phyloP scores from a whole-genome alignment of 1,139 yeast species.

The Kazachstania sp. region DNA sequence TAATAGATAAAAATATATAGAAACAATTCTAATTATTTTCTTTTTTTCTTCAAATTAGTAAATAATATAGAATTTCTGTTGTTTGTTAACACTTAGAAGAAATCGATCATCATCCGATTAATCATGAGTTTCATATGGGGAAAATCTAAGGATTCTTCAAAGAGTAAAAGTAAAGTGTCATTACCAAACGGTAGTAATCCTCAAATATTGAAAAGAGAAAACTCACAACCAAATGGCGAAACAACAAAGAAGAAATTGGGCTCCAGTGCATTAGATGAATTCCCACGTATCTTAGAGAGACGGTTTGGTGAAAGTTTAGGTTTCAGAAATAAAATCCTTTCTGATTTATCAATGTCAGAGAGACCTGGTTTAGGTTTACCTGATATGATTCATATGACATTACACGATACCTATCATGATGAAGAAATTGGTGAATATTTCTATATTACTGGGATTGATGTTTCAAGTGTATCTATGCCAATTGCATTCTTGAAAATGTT shows the following conservation, averaged over 20 bases:
- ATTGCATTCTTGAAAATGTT: constrained; percentile 71
- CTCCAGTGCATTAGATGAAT: constrained; percentile 9
- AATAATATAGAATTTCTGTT: background rate
- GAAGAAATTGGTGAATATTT: constrained; percentile 39
- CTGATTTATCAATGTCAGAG: constrained; percentile 13
- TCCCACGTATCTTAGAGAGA: constrained; percentile 24
- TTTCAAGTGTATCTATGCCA: constrained; percentile 50
- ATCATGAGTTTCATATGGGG: constrained; percentile 16
- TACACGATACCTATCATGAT: constrained; percentile 33
- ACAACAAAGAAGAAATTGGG: background rate
- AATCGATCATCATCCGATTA: background rate
- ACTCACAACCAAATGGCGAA: background rate
- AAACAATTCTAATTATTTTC: too few species aligned
- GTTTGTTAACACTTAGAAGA: background rate
- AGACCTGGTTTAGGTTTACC: constrained; percentile 64
- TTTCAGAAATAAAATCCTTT: constrained; percentile 16
- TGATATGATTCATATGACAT: constrained; percentile 68
- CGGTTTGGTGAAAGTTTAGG: constrained; percentile 27
- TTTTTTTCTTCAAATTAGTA: background rate
- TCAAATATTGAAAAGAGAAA: background rate
- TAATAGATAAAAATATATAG: background rate
- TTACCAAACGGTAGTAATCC: background rate
- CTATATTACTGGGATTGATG: constrained; percentile 51
- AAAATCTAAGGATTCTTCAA: constrained; percentile 5
- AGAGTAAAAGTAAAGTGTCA: constrained; percentile 1